Evolutionary conservation across 2,329 filamentous ascomycete genomes (phyloP).

Genomic region (Sarocladiaceae sp.): DNA sequence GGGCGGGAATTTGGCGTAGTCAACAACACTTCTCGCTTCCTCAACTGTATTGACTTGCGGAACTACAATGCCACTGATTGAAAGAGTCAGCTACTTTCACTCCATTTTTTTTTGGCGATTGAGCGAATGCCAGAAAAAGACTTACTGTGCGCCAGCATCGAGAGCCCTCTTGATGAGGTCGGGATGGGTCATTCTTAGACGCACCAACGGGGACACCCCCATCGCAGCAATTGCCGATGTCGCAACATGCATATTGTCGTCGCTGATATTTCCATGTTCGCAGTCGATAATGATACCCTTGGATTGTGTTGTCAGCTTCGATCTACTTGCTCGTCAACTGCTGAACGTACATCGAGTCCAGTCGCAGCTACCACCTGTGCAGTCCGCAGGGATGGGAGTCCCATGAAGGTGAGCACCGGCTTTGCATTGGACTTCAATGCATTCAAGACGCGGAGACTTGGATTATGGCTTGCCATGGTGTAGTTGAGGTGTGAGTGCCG

Average conservation of each 20-base stretch:
- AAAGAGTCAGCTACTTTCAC: constrained; percentile 13
- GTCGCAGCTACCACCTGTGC: not conserved
- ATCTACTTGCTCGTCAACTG: not conserved
- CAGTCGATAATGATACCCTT: constrained; percentile 39
- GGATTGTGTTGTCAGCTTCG: not conserved
- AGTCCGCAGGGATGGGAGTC: not conserved
- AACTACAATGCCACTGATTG: constrained; percentile 29
- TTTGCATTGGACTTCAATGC: constrained; percentile 2
- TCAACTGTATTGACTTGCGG: constrained; percentile 36
- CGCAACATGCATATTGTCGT: constrained; percentile 38
- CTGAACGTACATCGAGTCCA: not conserved
- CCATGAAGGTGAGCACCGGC: not conserved
- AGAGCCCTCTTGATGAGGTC: constrained; percentile 36
- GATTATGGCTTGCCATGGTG: not conserved
- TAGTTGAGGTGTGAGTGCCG: no score
- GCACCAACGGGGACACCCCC: constrained; percentile 34
- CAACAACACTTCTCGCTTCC: constrained; percentile 31
- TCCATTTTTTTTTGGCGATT: not conserved
- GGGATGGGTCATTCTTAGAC: constrained; percentile 24
- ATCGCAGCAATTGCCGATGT: constrained; percentile 35
- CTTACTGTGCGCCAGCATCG: constrained; percentile 30
- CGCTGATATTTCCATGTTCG: constrained; percentile 36
- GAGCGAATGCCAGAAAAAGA: constrained; percentile 11
- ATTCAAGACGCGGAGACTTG: not conserved
- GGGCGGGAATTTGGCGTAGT: constrained; percentile 37